phyloP scores from a whole-genome alignment of 2,329 filamentous ascomycete species.

The Botrytis fabae region DNA sequence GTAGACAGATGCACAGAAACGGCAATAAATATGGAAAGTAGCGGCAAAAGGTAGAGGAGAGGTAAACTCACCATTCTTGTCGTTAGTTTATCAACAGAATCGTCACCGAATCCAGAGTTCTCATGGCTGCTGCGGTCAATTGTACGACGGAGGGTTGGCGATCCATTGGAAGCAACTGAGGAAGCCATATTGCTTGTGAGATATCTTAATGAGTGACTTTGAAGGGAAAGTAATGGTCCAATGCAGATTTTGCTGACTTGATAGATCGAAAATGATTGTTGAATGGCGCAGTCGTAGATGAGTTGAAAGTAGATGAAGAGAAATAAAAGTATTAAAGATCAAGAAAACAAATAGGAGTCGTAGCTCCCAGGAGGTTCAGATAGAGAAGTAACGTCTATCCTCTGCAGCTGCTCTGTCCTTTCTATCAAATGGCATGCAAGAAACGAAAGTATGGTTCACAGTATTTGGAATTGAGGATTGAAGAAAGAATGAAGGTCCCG shows the following conservation, averaged over 20 bases:
- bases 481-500: background rate
- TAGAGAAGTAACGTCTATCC: conserved; percentile 36
- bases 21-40: no score
- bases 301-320: conserved; percentile 33
- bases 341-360: conserved; percentile 38
- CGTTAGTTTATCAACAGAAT: conserved; percentile 32
- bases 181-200: conserved; percentile 44
- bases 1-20: background rate
- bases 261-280: conserved; percentile 29
- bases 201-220: conserved; percentile 25
- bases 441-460: background rate
- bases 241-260: conserved; percentile 27
- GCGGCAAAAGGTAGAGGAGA: background rate
- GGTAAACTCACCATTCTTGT: conserved; percentile 21
- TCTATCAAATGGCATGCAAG: conserved; percentile 21
- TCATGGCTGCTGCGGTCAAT: conserved; percentile 44
- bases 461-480: conserved; percentile 1
- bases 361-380: conserved; percentile 36
- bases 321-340: conserved; percentile 34
- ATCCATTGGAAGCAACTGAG: conserved; percentile 43
- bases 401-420: conserved; percentile 22
- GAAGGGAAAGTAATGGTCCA: conserved; percentile 16
- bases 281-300: conserved; percentile 37
- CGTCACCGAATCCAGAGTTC: conserved; percentile 33
- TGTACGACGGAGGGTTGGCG: conserved; percentile 45